Evolutionary conservation across 2,329 filamentous ascomycete genomes (phyloP).

Genomic region (Penicillium rolfsii): DNA sequence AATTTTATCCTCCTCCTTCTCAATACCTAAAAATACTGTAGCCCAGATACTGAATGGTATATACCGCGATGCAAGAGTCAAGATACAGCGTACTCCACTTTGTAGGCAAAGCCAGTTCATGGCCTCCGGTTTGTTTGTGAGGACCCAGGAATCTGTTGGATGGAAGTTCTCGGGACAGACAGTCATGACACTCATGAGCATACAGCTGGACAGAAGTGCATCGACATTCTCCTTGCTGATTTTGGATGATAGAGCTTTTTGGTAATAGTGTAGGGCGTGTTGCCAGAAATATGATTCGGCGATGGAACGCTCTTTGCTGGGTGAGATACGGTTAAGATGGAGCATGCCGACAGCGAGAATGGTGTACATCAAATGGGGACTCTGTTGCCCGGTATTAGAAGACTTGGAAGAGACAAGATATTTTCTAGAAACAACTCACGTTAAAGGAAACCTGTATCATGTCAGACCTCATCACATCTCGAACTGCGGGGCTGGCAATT

Average conservation of each 20-base stretch:
- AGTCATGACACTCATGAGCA: conserved; percentile 35
- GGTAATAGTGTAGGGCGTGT: conserved; percentile 33
- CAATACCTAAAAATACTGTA: conserved; percentile 22
- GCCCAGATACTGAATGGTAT: conserved; percentile 34
- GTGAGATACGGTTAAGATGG: conserved; percentile 32
- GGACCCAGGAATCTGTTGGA: conserved; percentile 35
- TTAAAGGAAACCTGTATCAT: conserved; percentile 33
- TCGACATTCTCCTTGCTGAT: conserved; percentile 30
- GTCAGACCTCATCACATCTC: conserved; percentile 29
- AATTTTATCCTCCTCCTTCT: conserved; percentile 20
- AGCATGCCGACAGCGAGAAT: conserved; percentile 34
- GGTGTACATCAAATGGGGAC: conserved; percentile 37
- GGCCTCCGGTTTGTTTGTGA: conserved; percentile 26
- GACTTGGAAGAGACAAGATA: not conserved
- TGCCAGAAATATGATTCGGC: conserved; percentile 39
- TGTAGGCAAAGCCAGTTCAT: conserved; percentile 40
- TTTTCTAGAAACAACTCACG: conserved; percentile 10
- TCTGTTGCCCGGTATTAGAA: conserved; percentile 17
- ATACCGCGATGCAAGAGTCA: conserved; percentile 19
- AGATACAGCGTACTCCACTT: conserved; percentile 33
- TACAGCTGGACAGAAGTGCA: conserved; percentile 36
- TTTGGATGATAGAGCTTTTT: conserved; percentile 25
- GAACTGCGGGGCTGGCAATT: conserved; percentile 17
- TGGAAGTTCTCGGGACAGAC: conserved; percentile 31
- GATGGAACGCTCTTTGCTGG: conserved; percentile 21